These are phyloP conservation scores for Candida multigemmis DNA, from an alignment of 805 yeast species.

Conservation along the genomic window DNA sequence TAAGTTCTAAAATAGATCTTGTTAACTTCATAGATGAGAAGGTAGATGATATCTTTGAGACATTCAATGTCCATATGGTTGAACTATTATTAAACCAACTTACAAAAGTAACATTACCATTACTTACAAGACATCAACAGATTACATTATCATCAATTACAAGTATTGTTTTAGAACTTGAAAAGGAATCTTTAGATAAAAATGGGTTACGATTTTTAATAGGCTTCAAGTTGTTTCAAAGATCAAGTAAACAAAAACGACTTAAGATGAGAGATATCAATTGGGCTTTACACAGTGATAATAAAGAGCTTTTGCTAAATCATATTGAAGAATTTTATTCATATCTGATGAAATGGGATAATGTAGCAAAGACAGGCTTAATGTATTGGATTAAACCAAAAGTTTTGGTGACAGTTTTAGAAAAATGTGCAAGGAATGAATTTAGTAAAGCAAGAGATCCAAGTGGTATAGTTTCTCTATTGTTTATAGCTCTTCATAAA, in stretches of 20 bases:
- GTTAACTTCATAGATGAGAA: conserved; percentile 1
- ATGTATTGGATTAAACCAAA: conserved; percentile 54
- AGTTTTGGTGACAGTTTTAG: conserved; percentile 36
- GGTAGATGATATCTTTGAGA: conserved; percentile 15
- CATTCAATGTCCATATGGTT: conserved; percentile 35
- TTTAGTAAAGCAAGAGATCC: conserved; percentile 66
- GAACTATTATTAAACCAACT: conserved; percentile 49
- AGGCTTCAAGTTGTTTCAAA: conserved; percentile 59
- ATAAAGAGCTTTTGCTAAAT: conserved; percentile 57
- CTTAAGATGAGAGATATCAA: conserved; percentile 72
- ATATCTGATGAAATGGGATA: conserved; percentile 49
- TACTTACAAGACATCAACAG: conserved; percentile 85
- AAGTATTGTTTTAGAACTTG: conserved; percentile 51
- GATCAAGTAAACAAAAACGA: conserved; percentile 36
- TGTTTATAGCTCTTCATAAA: conserved; percentile 70
- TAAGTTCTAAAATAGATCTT: too few relatives aligned
- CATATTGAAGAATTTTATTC: conserved; percentile 35
- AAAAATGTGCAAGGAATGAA: conserved; percentile 62
- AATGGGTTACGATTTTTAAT: conserved; percentile 67
- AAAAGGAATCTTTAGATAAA: conserved; percentile 39
- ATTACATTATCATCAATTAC: conserved; percentile 67
- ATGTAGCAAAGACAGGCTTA: conserved; percentile 51
- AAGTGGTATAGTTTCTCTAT: conserved; percentile 53
- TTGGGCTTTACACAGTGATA: conserved; percentile 83
- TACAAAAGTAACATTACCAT: conserved; percentile 61